A percentile compares a stretch with the other conserved stretches of the same genome.
phyloP scores from a whole-genome alignment of 192 early-diverging fungal species.

The Dissophora globulifera region DNA sequence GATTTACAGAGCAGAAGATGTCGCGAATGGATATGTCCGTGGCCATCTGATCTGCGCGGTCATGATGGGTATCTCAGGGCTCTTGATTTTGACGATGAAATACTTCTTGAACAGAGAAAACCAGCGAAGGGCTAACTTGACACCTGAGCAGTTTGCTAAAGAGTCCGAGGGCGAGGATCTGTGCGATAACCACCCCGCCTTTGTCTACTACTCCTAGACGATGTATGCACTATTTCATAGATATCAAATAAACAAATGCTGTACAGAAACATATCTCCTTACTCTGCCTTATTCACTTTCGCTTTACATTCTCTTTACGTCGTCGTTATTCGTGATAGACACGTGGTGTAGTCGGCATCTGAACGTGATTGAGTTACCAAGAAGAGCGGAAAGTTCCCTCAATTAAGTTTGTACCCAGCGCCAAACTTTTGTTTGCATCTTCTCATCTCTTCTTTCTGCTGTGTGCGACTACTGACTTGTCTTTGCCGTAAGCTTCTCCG shows the following conservation, averaged over 20 bases:
- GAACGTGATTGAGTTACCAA: too few relatives aligned
- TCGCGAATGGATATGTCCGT: slow-evolving; percentile 57
- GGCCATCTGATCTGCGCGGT: slow-evolving; percentile 61
- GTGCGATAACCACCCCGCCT: slow-evolving; percentile 57
- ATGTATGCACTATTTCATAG: neutral
- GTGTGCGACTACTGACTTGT: too few relatives aligned
- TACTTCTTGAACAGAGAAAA: slow-evolving; percentile 70
- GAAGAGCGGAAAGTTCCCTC: too few relatives aligned
- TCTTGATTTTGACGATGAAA: slow-evolving; percentile 62
- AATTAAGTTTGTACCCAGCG: too few relatives aligned
- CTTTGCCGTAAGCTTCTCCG: too few relatives aligned
- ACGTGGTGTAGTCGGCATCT: too few relatives aligned
- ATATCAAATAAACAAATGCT: neutral
- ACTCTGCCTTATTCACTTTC: too few relatives aligned
- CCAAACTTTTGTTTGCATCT: too few relatives aligned
- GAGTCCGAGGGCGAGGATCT: slow-evolving; percentile 57
- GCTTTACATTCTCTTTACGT: too few relatives aligned
- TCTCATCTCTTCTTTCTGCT: too few relatives aligned
- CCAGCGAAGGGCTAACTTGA: slow-evolving; percentile 61
- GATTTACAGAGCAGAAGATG: slow-evolving; percentile 74
- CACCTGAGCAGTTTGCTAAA: slow-evolving; percentile 55
- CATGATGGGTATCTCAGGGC: slow-evolving; percentile 60
- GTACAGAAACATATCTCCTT: too few relatives aligned
- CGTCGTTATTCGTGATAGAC: too few relatives aligned
- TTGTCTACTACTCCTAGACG: slow-evolving; percentile 41